Evolutionary conservation across 2,329 filamentous ascomycete genomes (phyloP), one percentile per base, ranked within the genome.

Genomic region (Colletotrichum karsti): DNA sequence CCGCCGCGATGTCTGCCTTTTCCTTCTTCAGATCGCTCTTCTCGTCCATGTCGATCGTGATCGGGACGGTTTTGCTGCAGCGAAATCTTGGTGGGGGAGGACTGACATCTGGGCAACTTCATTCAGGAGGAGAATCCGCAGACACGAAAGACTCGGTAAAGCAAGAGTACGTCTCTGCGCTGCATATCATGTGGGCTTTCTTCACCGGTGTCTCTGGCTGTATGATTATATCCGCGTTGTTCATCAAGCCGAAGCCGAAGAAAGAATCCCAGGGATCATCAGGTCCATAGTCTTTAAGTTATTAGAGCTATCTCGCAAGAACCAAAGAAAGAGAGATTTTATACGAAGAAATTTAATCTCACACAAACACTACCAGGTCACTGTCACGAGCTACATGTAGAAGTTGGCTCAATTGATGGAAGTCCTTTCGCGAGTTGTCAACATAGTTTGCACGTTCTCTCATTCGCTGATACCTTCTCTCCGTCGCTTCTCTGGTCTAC

Each of bases 51-150:
- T 84, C 83, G 2, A 81, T 89, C 54, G 87, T 90, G 1, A 80
- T 90, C 39, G 89, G 89, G 12, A 84, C 86, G 13, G 87, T 90
- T 12, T 80, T 91, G 13, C 90, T 91, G 76, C 86, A 90, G 75
- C 35, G 26, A 15, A 62, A 59, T 13, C 20, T 61, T 2, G 33
- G 54, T 9, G 26, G 35, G 0, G 56, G 62, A 9, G 26, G 57
- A n/a, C 20, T 67, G 51, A 69, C 57, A 3, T 18, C 41, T 2
- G 46, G 28, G 7, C 26, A 28, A 9, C 22, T 63, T 22, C 51
- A 57, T n/a, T 61, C 50, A 7, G 26, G 18, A 6, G 39, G 30
- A 2, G 7, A 5, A 7, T n/a, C 33, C 4, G 7, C 5, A 15
- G 18, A 18, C 10, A 37, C 42, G 7, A 13, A 12, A 4, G 35